phyloP scores from a whole-genome alignment of 441 rosid genomes.

The Populus trichocarpa region DNA sequence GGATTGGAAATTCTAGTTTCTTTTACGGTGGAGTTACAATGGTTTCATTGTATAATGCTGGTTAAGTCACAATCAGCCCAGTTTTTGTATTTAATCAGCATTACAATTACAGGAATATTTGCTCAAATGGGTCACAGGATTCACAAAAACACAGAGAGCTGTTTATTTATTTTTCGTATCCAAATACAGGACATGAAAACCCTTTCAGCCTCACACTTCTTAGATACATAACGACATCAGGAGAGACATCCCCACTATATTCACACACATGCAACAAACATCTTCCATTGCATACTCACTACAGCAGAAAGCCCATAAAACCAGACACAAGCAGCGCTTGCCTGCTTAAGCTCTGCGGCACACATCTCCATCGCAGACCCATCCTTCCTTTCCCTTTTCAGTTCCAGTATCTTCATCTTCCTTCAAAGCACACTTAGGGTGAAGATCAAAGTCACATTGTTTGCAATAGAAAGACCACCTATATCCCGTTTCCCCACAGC shows the following conservation, averaged over 20 bases:
- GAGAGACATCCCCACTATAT: neutral
- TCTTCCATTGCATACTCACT: neutral
- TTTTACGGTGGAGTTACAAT: too few species aligned
- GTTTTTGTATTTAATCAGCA: too few species aligned
- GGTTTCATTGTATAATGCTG: too few species aligned
- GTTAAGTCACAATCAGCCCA: too few species aligned
- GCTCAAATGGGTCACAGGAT: neutral
- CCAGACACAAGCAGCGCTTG: too few species aligned
- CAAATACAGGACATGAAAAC: neutral
- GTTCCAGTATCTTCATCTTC: neutral
- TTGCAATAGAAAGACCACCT: conserved; percentile 21
- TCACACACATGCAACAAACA: neutral
- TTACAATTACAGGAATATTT: too few species aligned
- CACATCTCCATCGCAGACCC: conserved; percentile 15
- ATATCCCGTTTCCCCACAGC: conserved; percentile 19
- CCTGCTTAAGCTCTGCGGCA: conserved; percentile 11
- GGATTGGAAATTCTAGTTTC: too few species aligned
- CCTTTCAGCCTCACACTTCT: neutral
- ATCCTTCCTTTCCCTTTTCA: conserved; percentile 3
- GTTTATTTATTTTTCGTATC: neutral
- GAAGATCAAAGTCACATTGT: conserved; percentile 28
- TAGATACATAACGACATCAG: neutral
- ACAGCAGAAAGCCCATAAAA: neutral
- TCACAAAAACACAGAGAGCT: neutral
- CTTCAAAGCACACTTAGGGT: conserved; percentile 25